phyloP scores from a whole-genome alignment of 331 rosid genomes.

The Arachis monticola region DNA sequence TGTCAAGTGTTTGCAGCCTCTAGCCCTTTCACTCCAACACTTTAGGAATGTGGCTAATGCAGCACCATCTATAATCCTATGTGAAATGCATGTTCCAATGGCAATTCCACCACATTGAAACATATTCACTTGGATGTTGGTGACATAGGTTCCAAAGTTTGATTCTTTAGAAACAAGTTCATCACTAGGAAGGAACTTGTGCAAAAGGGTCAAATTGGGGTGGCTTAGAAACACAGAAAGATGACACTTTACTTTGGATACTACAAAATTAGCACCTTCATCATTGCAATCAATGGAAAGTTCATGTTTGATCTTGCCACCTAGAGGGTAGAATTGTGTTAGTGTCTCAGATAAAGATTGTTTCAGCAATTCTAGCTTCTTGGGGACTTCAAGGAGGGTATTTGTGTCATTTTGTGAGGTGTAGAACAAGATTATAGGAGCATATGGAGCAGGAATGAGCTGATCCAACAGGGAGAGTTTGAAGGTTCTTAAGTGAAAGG shows the following conservation, averaged over 20 bases:
- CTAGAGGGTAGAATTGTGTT: slow-evolving; percentile 52
- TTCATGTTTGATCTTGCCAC: slow-evolving; percentile 51
- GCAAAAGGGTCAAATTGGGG: neutral
- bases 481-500: slow-evolving; percentile 47
- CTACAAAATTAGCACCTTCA: slow-evolving; percentile 50
- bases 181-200: slow-evolving; percentile 5
- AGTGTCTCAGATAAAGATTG: slow-evolving; percentile 56
- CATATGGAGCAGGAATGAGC: slow-evolving; percentile 58
- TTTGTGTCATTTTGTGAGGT: neutral
- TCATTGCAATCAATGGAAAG: slow-evolving; percentile 54
- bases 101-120: slow-evolving; percentile 70
- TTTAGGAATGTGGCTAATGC: slow-evolving; percentile 56
- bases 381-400: neutral
- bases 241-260: slow-evolving; percentile 45
- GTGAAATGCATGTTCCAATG: slow-evolving; percentile 56
- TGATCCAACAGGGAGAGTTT: slow-evolving; percentile 67
- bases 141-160: too few species aligned
- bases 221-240: slow-evolving; percentile 45
- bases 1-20: too few species aligned
- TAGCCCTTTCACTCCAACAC: slow-evolving; percentile 41
- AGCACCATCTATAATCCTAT: slow-evolving; percentile 61
- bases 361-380: slow-evolving; percentile 42
- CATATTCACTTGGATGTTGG: slow-evolving; percentile 53
- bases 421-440: slow-evolving; percentile 59
- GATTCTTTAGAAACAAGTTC: neutral